Evolutionary conservation across 768 basidiomycete genomes (phyloP), one percentile per base, ranked within the genome.

Genomic region (Mycena rosella): DNA sequence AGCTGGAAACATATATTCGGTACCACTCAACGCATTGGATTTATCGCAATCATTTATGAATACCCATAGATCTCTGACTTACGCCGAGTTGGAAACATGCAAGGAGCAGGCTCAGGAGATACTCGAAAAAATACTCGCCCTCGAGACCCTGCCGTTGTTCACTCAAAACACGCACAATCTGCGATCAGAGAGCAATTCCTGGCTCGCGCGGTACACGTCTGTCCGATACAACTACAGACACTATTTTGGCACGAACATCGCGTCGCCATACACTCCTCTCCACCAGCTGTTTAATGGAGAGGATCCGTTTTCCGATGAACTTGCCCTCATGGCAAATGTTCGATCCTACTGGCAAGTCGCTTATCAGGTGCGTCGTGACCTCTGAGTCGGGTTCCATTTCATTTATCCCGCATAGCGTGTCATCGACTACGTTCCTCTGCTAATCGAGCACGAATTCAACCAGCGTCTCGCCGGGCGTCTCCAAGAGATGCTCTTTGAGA

Each of bases 331-430:
- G 81, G 79, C 85, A 0, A 83, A 86, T 20, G 82, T 85, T 0
- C 78, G 80, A 0, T 85, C 83, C 26, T 87, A 85, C 61, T 86
- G 80, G 74, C 80, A 83, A 32, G 77, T 86, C 1, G 80, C 84
- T n/a, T 84, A 78, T 75, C 84, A 84, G 80, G 84, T 63, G 20
- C 53, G 60, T 52, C 81, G 42, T 40, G n/a, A 18, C 1, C 17
- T 1, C n/a, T 30, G 73, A 53, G 45, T 49, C n/a, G 5, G 22
- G 8, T 20, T 20, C n/a, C 0, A 8, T 10, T 55, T 18, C 20
- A 60, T 60, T 6, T 27, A 42, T 22, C 49, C 30, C 26, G n/a
- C 22, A 1, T 57, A 88, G 87, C 84, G 87, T 13, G 72, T 86
- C 65, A 78, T 84, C 62, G 87, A 88, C 60, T 73, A 81, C 60